Evolutionary conservation across 345 rosid genomes (phyloP).

Genomic region (Ricinus communis): DNA sequence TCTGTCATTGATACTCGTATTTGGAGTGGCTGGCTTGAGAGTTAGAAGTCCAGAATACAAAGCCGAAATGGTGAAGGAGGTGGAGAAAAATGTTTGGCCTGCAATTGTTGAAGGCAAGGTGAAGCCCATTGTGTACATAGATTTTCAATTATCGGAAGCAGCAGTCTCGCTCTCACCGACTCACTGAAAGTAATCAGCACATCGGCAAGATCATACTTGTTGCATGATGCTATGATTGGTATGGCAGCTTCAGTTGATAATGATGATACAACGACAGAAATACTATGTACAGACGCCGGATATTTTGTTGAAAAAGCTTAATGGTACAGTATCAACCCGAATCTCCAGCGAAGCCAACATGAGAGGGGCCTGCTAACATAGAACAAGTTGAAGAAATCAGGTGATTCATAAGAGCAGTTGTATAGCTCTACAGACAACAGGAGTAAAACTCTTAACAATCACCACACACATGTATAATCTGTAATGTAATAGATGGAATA

Average conservation of each 20-base stretch:
- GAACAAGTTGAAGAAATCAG: too few species aligned
- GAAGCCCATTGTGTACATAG: slow-evolving; percentile 62
- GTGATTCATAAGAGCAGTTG: too few species aligned
- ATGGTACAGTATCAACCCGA: too few species aligned
- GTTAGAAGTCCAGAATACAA: slow-evolving; percentile 66
- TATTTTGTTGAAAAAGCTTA: too few species aligned
- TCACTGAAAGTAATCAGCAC: slow-evolving; percentile 75
- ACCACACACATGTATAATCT: too few species aligned
- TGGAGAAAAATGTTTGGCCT: slow-evolving; percentile 83
- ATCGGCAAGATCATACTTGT: slow-evolving; percentile 77
- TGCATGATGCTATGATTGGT: slow-evolving; percentile 32
- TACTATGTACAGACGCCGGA: too few species aligned
- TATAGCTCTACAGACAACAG: too few species aligned
- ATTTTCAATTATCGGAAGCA: slow-evolving; percentile 53
- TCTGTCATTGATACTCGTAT: slow-evolving; percentile 1
- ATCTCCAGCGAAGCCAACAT: too few species aligned
- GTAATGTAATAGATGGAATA: too few species aligned
- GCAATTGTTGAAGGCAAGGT: slow-evolving; percentile 68
- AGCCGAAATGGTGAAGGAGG: slow-evolving; percentile 67
- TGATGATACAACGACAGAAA: too few species aligned
- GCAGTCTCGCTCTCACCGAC: slow-evolving; percentile 71
- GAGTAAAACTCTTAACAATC: too few species aligned
- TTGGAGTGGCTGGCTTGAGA: slow-evolving; percentile 75
- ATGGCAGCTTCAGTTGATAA: background rate
- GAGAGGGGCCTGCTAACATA: too few species aligned